A percentile compares a stretch with the other conserved stretches of the same genome.
Conservation (phyloP, 129 eudicot genomes). For the Flaveria brownii region DNA sequence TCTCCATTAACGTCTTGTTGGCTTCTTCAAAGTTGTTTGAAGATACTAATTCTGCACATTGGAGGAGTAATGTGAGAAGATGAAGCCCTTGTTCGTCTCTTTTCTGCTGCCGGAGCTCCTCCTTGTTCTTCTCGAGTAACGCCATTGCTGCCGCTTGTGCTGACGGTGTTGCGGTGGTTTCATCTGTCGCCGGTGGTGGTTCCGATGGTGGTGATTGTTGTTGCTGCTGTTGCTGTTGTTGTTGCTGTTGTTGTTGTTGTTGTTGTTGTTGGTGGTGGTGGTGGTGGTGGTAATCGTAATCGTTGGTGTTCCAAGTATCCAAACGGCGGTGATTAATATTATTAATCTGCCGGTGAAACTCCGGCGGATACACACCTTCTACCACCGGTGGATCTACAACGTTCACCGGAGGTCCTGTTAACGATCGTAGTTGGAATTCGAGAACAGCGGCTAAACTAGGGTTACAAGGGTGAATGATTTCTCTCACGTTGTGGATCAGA, state of each 20-base stretch:
- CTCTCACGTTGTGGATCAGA: constrained; percentile 85
- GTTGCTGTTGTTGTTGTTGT: neutral
- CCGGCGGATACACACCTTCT: no score
- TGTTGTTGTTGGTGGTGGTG: constrained; percentile 1
- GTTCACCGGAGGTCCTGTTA: constrained; percentile 38
- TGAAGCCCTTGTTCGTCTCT: constrained; percentile 89
- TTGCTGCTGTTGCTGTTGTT: constrained; percentile 34
- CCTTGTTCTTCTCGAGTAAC: constrained; percentile 45
- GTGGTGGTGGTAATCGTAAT: neutral
- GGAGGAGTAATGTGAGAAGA: constrained; percentile 71
- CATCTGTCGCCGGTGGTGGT: constrained; percentile 23
- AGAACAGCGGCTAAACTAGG: constrained; percentile 72
- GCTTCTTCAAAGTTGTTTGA: constrained; percentile 75
- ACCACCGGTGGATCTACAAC: constrained; percentile 15
- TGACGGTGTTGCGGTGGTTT: constrained; percentile 27
- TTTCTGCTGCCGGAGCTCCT: constrained; percentile 56
- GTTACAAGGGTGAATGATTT: constrained; percentile 86
- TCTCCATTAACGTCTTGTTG: constrained; percentile 71
- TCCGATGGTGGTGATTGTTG: constrained; percentile 29
- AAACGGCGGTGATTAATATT: constrained; percentile 16
- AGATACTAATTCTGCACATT: constrained; percentile 94
- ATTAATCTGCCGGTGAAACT: no score
- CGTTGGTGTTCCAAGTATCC: constrained; percentile 39
- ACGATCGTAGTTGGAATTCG: constrained; percentile 70
- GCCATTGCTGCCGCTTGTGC: constrained; percentile 35